phyloP scores from a whole-genome alignment of 805 yeast genomes.

The Spencermartinsiella europaea region DNA sequence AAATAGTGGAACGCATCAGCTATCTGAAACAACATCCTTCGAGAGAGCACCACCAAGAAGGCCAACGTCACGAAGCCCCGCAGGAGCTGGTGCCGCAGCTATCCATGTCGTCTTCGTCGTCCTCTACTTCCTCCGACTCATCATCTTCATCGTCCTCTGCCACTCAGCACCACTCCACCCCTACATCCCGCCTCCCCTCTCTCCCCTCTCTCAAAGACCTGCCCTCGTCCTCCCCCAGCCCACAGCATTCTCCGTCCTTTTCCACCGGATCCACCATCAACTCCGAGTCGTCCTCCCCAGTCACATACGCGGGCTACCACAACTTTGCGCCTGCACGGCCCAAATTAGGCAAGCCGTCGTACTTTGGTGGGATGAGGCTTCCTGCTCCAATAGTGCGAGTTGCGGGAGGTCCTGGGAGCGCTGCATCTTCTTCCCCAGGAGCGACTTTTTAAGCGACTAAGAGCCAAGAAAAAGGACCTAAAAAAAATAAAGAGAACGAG shows the following conservation, averaged over 20 bases:
- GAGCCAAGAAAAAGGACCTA: neutral
- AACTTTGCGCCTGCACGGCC: neutral
- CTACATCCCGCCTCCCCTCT: too few relatives aligned
- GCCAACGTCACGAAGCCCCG: too few relatives aligned
- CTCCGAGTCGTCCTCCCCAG: conserved; percentile 1
- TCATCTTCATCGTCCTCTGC: conserved; percentile 2
- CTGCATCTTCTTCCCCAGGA: neutral
- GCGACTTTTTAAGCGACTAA: neutral
- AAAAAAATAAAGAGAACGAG: neutral
- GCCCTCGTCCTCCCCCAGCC: neutral
- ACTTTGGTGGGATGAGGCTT: conserved; percentile 17
- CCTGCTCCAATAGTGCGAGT: conserved; percentile 16
- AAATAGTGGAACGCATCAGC: conserved; percentile 38
- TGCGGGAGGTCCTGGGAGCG: neutral
- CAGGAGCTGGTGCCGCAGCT: too few relatives aligned
- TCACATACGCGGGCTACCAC: neutral
- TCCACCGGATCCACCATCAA: conserved; percentile 7
- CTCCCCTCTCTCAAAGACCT: too few relatives aligned
- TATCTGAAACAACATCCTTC: neutral
- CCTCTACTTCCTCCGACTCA: neutral
- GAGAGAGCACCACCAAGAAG: neutral
- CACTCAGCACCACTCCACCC: neutral
- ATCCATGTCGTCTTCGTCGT: neutral
- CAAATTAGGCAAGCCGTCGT: conserved; percentile 4
- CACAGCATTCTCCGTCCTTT: conserved; percentile 9